Evolutionary conservation across 2,329 filamentous ascomycete genomes (phyloP), one percentile per base, ranked within the genome.

Genomic region (Aspergillus fischeri): DNA sequence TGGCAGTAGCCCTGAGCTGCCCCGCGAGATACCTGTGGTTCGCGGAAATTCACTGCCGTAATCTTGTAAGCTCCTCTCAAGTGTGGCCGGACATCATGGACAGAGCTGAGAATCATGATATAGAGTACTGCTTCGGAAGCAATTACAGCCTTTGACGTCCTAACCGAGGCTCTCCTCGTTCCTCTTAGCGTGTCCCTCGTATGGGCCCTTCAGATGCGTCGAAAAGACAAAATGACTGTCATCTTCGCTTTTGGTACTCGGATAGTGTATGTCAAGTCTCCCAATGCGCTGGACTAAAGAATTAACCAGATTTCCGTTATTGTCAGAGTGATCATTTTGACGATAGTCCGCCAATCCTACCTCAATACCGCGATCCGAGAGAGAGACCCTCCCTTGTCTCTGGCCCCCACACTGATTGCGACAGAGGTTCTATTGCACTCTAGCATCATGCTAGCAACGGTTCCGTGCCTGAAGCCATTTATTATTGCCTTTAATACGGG

Each of bases 391-490:
- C 69, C 69, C 5, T 61, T 76, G 14, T 62, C 63, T 50, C 64
- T 70, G 38, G 69, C 70, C 3, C 58, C 72, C 20, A 65, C 71
- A 3, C 60, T 69, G 28, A 70, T 77, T 52, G 67, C 70, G 56
- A 71, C 73, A 20, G 69, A 75, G 54, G 66, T 75, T 44, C 65
- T 78, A 42, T 65, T 78, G 25, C 70, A 74, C 32, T 76, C 72
- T 63, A 73, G 74, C 17, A 67, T 79, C 27, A 75, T 76, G 57
- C 66, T 73, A 0, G 73, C 73, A 42, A 78, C 75, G 0, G 65
- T 78, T 14, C 74, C 75, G 3, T 76, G 75, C 25, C 65, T 76
- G 29, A 76, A 75, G 56, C 70, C 73, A 4, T 77, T 77, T 55
- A 73, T 76, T 14, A 68, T 73, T 28, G 69, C 67, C 50, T 76